Conservation (phyloP, 2,329 filamentous ascomycete species). For the Aphanocladium album region DNA sequence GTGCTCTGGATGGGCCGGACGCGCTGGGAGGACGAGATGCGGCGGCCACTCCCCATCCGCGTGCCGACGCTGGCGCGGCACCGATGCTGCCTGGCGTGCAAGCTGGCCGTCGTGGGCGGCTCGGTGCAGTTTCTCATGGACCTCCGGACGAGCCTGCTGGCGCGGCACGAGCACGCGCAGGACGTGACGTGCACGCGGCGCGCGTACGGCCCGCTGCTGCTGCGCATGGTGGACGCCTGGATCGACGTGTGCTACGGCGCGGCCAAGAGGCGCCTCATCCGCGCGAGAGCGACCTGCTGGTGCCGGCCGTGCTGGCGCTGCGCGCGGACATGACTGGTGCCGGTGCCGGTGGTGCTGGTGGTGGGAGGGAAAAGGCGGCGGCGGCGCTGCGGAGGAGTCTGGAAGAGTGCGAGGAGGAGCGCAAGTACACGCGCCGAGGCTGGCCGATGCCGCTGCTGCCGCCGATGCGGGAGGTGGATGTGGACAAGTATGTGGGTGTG, state of each 20-base stretch:
- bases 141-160: conserved; percentile 38
- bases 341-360: not conserved
- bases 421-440: not conserved
- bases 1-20: conserved; percentile 35
- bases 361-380: too few species aligned
- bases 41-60: conserved; percentile 15
- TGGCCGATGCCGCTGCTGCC: not conserved
- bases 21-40: conserved; percentile 27
- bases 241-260: not conserved
- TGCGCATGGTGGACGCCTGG: conserved; percentile 36
- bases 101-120: conserved; percentile 44
- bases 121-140: conserved; percentile 37
- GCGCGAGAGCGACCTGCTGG: conserved; percentile 6
- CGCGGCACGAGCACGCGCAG: conserved; percentile 23
- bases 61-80: conserved; percentile 23
- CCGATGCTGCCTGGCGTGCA: conserved; percentile 49
- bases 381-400: not conserved
- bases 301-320: not conserved
- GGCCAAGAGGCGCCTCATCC: not conserved
- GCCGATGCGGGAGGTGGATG: not conserved
- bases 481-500: not conserved
- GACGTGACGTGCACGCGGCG: not conserved
- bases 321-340: not conserved
- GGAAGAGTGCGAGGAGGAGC: not conserved
- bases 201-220: conserved; percentile 29